A percentile compares a stretch with the other conserved stretches of the same genome.
These are phyloP conservation scores for Acacia pycnantha DNA, from an alignment of 331 rosid genomes.

Conservation along the genomic window DNA sequence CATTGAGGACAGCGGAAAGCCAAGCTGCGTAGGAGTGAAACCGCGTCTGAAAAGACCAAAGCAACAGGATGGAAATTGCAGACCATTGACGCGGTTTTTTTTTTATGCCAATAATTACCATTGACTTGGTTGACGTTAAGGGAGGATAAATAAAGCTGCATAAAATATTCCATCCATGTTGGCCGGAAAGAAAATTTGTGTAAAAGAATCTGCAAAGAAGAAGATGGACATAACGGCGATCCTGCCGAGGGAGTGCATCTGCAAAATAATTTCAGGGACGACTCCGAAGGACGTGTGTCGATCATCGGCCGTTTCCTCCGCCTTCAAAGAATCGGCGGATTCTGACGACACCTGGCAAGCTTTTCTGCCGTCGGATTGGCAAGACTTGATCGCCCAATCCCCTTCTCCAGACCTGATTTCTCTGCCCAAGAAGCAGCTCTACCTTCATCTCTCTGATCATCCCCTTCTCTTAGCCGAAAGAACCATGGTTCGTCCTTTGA, in stretches of 20 bases:
- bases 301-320: not conserved
- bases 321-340: not conserved
- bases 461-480: not conserved
- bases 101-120: too few species aligned
- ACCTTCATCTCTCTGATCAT: not conserved
- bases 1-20: too few species aligned
- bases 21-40: too few species aligned
- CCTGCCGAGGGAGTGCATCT: not conserved
- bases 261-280: not conserved
- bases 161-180: too few species aligned
- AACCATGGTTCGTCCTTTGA: not conserved
- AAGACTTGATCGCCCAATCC: not conserved
- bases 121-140: too few species aligned
- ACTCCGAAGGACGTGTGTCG: not conserved
- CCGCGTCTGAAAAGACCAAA: too few species aligned
- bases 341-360: not conserved
- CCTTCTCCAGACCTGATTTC: not conserved
- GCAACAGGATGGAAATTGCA: too few species aligned
- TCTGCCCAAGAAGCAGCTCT: not conserved
- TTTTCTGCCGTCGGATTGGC: not conserved
- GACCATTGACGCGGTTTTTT: too few species aligned
- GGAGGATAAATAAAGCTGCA: too few species aligned
- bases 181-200: not conserved
- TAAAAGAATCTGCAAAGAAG: not conserved
- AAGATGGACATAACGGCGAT: not conserved